Percentiles rank a stretch among this genome's conserved stretches.
Conservation (phyloP, 306 rosid species). For the Medicago truncatula region DNA sequence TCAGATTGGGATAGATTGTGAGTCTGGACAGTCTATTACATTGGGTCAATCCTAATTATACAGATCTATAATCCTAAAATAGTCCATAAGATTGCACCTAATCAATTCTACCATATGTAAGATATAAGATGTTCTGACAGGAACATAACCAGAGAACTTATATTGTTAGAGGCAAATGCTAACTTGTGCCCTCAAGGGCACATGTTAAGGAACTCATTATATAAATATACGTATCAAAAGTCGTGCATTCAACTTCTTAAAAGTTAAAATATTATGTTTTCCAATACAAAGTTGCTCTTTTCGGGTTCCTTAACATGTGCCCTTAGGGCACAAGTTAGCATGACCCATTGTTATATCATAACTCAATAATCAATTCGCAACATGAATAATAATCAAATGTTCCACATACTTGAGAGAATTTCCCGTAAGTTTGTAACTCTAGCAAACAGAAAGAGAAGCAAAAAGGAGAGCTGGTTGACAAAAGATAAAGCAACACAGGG, state of each 20-base stretch:
- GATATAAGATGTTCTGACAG: conserved; percentile 1
- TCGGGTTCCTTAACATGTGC: too few species aligned
- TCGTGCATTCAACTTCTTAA: too few species aligned
- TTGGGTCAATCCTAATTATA: conserved; percentile 15
- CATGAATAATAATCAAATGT: conserved; percentile 23
- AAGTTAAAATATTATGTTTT: too few species aligned
- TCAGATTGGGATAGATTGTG: conserved; percentile 10
- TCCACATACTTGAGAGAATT: conserved; percentile 12
- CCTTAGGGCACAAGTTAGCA: too few species aligned
- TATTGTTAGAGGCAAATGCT: too few species aligned
- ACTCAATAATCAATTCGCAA: conserved; percentile 29
- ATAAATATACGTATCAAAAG: too few species aligned
- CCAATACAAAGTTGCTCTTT: too few species aligned
- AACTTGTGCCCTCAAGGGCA: too few species aligned
- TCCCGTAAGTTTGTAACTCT: not conserved
- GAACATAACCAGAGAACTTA: conserved; percentile 31
- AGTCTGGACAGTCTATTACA: conserved; percentile 5
- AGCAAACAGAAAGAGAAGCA: conserved; percentile 2
- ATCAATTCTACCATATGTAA: not conserved
- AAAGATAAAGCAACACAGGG: conserved; percentile 24
- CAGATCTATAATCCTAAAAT: conserved; percentile 21
- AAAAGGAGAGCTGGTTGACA: conserved; percentile 8
- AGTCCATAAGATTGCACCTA: not conserved
- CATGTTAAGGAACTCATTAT: too few species aligned
- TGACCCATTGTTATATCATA: conserved; percentile 15